phyloP scores from a whole-genome alignment of 345 rosid species.

The Populus tremula region DNA sequence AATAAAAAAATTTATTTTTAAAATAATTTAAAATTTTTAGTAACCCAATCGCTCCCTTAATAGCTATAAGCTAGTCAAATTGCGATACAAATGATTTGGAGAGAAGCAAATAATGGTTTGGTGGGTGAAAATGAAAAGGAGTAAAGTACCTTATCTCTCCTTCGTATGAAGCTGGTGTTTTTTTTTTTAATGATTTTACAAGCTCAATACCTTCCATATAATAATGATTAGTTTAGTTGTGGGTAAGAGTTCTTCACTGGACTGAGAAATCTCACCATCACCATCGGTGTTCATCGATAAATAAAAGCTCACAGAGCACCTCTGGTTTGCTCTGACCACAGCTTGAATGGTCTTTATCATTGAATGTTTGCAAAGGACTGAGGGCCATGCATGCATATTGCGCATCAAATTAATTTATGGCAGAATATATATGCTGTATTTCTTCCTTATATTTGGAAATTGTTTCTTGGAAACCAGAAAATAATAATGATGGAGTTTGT shows the following conservation, averaged over 20 bases:
- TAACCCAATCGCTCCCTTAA: too few relatives aligned
- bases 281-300: background rate
- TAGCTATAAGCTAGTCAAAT: too few relatives aligned
- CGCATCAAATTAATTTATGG: background rate
- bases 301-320: background rate
- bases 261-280: background rate
- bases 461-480: too few relatives aligned
- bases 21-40: too few relatives aligned
- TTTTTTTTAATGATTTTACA: background rate
- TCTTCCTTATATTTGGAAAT: too few relatives aligned
- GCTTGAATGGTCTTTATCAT: background rate
- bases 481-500: too few relatives aligned
- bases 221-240: background rate
- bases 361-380: background rate
- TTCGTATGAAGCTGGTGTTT: background rate
- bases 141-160: background rate
- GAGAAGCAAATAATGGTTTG: too few relatives aligned
- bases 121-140: background rate
- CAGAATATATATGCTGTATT: too few relatives aligned
- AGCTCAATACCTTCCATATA: background rate
- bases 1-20: too few relatives aligned
- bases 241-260: background rate
- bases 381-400: background rate
- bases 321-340: background rate
- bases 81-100: too few relatives aligned